Percentiles rank a stretch among this genome's conserved stretches.
These are phyloP conservation scores for Rhynchospora pubera DNA, from an alignment of 176 grass and related monocot genomes.

Conservation along the genomic window DNA sequence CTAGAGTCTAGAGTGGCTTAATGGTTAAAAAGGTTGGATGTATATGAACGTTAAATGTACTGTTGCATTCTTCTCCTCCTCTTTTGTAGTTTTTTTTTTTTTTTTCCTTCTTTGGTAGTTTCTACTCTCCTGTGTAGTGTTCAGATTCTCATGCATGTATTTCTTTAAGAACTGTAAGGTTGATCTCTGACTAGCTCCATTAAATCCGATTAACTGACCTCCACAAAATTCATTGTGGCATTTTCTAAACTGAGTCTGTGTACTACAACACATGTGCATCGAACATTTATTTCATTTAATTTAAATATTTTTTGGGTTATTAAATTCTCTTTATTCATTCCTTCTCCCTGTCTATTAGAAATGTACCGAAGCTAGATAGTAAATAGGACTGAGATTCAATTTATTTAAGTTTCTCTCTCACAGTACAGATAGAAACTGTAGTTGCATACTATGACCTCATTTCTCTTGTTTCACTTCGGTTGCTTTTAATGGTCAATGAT, in stretches of 20 bases:
- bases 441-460: background rate
- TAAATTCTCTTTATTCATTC: constrained; percentile 5
- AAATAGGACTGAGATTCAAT: constrained; percentile 13
- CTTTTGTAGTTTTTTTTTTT: background rate
- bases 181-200: background rate
- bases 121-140: background rate
- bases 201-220: constrained; percentile 6
- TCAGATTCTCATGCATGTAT: background rate
- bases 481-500: constrained; percentile 16
- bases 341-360: background rate
- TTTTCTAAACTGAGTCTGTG: constrained; percentile 2
- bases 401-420: background rate
- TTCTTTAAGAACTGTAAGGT: background rate
- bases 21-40: background rate
- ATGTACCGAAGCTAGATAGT: background rate
- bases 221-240: constrained; percentile 10
- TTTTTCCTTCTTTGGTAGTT: background rate
- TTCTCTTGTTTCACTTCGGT: background rate
- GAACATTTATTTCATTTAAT: constrained; percentile 1
- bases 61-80: constrained; percentile 17
- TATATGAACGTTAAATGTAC: background rate
- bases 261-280: constrained; percentile 1
- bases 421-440: background rate
- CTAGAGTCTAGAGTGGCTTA: background rate
- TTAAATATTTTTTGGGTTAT: background rate